These are phyloP conservation scores for Cornus suecica DNA, from an alignment of 148 eudicot species.

Conservation along the genomic window DNA sequence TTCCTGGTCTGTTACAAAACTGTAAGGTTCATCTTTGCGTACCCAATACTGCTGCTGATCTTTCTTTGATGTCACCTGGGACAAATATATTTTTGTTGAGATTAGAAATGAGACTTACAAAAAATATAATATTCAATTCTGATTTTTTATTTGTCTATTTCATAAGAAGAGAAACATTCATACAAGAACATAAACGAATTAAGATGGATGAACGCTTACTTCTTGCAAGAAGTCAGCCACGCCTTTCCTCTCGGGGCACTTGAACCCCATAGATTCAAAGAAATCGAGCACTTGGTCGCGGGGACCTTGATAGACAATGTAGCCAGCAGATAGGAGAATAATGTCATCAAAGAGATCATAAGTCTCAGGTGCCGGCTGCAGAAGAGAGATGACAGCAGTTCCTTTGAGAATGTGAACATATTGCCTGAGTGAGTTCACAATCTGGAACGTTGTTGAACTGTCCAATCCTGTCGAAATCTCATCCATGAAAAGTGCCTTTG, in stretches of 20 bases:
- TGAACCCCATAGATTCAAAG: conserved; percentile 46
- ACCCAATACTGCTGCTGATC: conserved; percentile 56
- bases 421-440: conserved; percentile 42
- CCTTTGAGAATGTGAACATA: conserved; percentile 38
- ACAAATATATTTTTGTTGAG: neutral
- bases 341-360: conserved; percentile 54
- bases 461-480: conserved; percentile 61
- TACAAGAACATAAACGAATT: neutral
- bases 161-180: too few species aligned
- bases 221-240: conserved; percentile 53
- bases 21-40: conserved; percentile 28
- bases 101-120: neutral
- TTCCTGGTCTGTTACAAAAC: conserved; percentile 29
- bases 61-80: conserved; percentile 48
- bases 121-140: too few species aligned
- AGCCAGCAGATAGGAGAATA: conserved; percentile 51
- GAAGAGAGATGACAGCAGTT: conserved; percentile 44
- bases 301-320: conserved; percentile 52
- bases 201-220: conserved; percentile 11
- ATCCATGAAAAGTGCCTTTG: conserved; percentile 50
- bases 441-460: conserved; percentile 49
- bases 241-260: conserved; percentile 54
- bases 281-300: conserved; percentile 42
- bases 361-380: conserved; percentile 56
- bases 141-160: too few species aligned